Evolutionary conservation across 352 stramenopile species (phyloP).

Genomic region (Thalassiosira exigua): DNA sequence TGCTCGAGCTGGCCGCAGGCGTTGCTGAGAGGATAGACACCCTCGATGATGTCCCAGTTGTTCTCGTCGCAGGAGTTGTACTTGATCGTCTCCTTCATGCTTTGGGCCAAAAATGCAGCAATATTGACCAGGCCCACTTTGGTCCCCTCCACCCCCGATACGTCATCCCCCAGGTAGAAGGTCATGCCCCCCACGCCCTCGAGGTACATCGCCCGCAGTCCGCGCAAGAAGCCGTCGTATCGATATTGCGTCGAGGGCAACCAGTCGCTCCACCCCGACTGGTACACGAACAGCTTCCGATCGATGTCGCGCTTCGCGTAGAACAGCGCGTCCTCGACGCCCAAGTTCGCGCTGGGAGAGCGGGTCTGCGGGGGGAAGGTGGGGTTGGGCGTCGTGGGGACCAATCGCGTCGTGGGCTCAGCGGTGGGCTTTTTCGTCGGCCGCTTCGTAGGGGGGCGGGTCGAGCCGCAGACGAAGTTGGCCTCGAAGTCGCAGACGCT

Average conservation of each 20-base stretch:
- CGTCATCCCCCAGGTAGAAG: constrained; percentile 48
- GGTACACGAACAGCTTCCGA: constrained; percentile 50
- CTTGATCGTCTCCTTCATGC: constrained; percentile 67
- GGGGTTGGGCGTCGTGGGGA: too few relatives aligned
- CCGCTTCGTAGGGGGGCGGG: background rate
- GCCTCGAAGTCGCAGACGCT: constrained; percentile 22
- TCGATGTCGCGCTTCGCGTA: constrained; percentile 40
- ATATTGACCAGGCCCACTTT: constrained; percentile 51
- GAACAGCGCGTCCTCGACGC: constrained; percentile 35
- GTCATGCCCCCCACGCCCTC: constrained; percentile 44
- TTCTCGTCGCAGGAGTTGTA: constrained; percentile 60
- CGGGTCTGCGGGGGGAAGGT: too few relatives aligned
- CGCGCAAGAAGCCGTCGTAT: constrained; percentile 49
- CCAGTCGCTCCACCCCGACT: constrained; percentile 46
- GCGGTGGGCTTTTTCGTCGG: constrained; percentile 13
- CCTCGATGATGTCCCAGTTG: constrained; percentile 27
- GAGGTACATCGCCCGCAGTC: constrained; percentile 36
- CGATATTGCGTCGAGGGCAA: constrained; percentile 48
- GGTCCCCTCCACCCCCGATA: constrained; percentile 14
- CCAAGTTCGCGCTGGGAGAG: too few relatives aligned
- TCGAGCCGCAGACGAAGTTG: constrained; percentile 8
- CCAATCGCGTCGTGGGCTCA: constrained; percentile 7
- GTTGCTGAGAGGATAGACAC: constrained; percentile 18
- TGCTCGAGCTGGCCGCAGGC: constrained; percentile 60
- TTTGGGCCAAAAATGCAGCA: constrained; percentile 55